A percentile compares a stretch with the other conserved stretches of the same genome.
phyloP scores from a whole-genome alignment of 352 stramenopile genomes.

The Plasmopara muralis region DNA sequence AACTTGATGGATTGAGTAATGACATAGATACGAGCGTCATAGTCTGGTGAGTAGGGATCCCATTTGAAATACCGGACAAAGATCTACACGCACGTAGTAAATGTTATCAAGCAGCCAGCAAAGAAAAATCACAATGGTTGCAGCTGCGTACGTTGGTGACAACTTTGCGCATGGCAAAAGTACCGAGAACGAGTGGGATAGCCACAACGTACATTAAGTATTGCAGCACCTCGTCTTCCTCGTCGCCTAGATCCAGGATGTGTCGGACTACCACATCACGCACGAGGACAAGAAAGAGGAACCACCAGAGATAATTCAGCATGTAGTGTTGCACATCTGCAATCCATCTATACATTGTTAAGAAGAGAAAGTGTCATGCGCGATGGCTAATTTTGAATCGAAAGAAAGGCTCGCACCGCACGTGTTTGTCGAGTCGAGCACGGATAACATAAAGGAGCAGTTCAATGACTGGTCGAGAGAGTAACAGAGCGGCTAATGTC shows the following conservation, averaged over 20 bases:
- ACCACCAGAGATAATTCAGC: constrained; percentile 70
- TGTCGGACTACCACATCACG: constrained; percentile 32
- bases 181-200: constrained; percentile 63
- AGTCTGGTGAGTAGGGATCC: constrained; percentile 57
- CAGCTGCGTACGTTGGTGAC: constrained; percentile 54
- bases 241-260: constrained; percentile 42
- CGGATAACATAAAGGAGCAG: constrained; percentile 44
- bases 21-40: constrained; percentile 73
- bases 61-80: constrained; percentile 72
- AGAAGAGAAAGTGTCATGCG: constrained; percentile 1
- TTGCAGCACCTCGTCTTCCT: constrained; percentile 41
- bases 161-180: constrained; percentile 68
- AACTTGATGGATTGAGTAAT: constrained; percentile 79
- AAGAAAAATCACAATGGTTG: neutral
- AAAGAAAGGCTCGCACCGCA: constrained; percentile 24
- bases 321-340: constrained; percentile 74
- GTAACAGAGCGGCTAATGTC: constrained; percentile 41
- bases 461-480: constrained; percentile 45
- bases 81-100: constrained; percentile 26
- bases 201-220: constrained; percentile 54
- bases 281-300: constrained; percentile 51
- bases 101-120: neutral
- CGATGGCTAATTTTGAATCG: neutral
- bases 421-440: constrained; percentile 52
- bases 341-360: constrained; percentile 46